Evolutionary conservation across 1,139 yeast genomes (phyloP).

Genomic region (Protomyces pachydermus): DNA sequence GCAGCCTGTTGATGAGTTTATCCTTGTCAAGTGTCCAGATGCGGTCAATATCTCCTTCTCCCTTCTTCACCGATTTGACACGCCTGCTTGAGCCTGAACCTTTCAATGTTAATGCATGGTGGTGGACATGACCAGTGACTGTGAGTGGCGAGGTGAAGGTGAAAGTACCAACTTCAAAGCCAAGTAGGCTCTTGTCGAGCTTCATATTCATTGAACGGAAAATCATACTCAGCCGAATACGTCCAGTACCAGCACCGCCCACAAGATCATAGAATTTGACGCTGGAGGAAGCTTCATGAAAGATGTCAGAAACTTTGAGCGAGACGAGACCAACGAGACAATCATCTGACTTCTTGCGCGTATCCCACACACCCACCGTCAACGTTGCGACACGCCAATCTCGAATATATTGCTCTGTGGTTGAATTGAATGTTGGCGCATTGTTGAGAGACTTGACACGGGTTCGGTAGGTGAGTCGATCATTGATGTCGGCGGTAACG

Average conservation of each 20-base stretch:
- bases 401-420: conserved; percentile 17
- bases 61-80: conserved; percentile 5
- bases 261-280: conserved; percentile 20
- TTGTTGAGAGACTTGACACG: conserved; percentile 17
- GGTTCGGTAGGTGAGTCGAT: conserved; percentile 14
- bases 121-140: conserved; percentile 19
- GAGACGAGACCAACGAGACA: conserved; percentile 21
- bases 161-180: conserved; percentile 12
- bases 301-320: conserved; percentile 15
- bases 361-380: conserved; percentile 17
- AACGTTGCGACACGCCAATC: conserved; percentile 24
- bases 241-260: conserved; percentile 22
- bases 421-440: conserved; percentile 20
- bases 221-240: conserved; percentile 17
- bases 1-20: conserved; percentile 1
- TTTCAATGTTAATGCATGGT: conserved; percentile 4
- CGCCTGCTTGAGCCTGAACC: conserved; percentile 15
- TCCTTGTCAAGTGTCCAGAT: conserved; percentile 14
- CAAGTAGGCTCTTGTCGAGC: conserved; percentile 13
- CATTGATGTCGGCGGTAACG: conserved; percentile 22
- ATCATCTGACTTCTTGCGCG: conserved; percentile 12
- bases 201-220: conserved; percentile 23
- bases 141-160: conserved; percentile 18
- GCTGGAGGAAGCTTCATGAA: conserved; percentile 13
- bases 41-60: background rate